Evolutionary conservation across 495 filamentous ascomycete species (phyloP).

Genomic region (Alectoria sarmentosa): DNA sequence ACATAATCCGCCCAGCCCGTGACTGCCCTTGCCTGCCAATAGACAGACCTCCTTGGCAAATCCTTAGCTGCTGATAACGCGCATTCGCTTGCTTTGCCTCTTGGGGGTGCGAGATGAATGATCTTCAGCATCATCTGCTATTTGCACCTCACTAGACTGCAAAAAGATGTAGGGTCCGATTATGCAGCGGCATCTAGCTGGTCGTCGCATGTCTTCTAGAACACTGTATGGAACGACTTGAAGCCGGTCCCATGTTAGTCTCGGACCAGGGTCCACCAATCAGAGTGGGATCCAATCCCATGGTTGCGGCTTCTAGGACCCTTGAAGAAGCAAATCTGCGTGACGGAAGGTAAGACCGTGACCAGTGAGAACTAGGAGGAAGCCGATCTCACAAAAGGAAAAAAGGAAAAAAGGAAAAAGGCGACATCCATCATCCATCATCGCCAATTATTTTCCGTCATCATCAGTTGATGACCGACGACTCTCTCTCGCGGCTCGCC

Average conservation of each 20-base stretch:
- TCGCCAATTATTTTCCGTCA: background rate
- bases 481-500: too few relatives aligned
- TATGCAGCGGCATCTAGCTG: background rate
- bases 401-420: too few relatives aligned
- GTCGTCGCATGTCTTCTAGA: constrained; percentile 10
- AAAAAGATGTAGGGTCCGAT: background rate
- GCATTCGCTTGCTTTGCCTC: background rate
- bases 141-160: background rate
- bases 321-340: background rate
- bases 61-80: constrained; percentile 10
- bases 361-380: background rate
- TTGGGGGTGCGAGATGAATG: background rate
- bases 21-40: background rate
- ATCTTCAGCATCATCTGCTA: background rate
- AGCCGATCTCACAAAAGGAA: too few relatives aligned
- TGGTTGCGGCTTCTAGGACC: background rate
- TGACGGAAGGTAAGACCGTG: background rate
- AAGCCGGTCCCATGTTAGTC: background rate
- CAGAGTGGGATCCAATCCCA: background rate
- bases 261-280: constrained; percentile 8
- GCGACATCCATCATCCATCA: background rate
- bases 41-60: background rate
- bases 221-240: constrained; percentile 1
- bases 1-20: too few relatives aligned
- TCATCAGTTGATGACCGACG: too few relatives aligned